Conservation (phyloP, 768 basidiomycete genomes). For the Pulveroboletus sp. region DNA sequence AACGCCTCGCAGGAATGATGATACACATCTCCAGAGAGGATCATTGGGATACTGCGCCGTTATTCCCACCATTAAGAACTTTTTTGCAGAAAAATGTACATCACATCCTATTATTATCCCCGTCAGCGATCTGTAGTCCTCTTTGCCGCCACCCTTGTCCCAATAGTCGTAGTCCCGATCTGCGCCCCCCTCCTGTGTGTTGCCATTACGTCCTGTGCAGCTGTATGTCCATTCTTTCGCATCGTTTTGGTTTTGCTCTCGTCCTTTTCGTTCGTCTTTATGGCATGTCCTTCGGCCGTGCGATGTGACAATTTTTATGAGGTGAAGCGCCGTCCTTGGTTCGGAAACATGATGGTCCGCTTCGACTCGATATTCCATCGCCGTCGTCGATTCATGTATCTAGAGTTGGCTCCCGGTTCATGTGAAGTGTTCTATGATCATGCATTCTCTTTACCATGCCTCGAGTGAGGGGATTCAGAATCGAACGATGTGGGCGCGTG, state of each 20-base stretch:
- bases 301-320: constrained; percentile 15
- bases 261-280: constrained; percentile 7
- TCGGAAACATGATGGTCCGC: background rate
- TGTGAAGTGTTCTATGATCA: constrained; percentile 3
- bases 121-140: constrained; percentile 26
- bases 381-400: constrained; percentile 8
- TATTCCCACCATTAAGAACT: constrained; percentile 15
- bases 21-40: constrained; percentile 10
- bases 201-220: constrained; percentile 18
- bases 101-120: constrained; percentile 33
- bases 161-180: constrained; percentile 16
- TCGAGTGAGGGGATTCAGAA: too few relatives aligned
- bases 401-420: constrained; percentile 15
- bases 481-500: too few relatives aligned
- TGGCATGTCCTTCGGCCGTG: constrained; percentile 8
- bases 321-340: constrained; percentile 10
- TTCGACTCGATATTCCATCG: constrained; percentile 2
- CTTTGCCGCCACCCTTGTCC: constrained; percentile 6
- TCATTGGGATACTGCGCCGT: constrained; percentile 10
- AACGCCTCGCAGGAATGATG: constrained; percentile 18
- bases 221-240: constrained; percentile 15
- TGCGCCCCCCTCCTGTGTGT: constrained; percentile 2
- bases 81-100: constrained; percentile 32
- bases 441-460: too few relatives aligned
- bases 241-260: constrained; percentile 27